These are phyloP conservation scores for Linum usitatissimum DNA, from an alignment of 345 rosid species.

Conservation along the genomic window DNA sequence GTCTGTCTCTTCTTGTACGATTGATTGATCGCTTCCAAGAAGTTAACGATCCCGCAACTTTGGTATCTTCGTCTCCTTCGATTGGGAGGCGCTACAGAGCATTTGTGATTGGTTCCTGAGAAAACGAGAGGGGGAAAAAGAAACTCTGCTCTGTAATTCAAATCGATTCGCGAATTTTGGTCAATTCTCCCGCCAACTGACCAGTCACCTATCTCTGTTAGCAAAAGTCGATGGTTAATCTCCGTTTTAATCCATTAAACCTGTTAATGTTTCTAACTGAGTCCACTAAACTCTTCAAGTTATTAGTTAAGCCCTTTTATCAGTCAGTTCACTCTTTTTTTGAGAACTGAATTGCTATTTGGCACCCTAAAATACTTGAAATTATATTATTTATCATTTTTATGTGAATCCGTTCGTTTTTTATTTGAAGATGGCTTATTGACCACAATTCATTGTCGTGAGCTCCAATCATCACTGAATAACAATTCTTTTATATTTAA, in stretches of 20 bases:
- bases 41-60: slow-evolving; percentile 2
- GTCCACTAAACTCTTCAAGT: no score
- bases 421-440: no score
- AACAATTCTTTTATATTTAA: no score
- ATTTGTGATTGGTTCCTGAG: slow-evolving; percentile 11
- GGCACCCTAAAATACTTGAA: no score
- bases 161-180: background rate
- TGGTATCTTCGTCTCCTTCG: slow-evolving; percentile 14
- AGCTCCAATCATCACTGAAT: no score
- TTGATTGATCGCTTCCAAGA: background rate
- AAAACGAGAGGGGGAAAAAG: slow-evolving; percentile 5
- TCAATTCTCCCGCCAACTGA: slow-evolving; percentile 14
- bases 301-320: no score
- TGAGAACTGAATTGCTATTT: no score
- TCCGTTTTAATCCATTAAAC: background rate
- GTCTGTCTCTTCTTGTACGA: background rate
- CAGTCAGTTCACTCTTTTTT: no score
- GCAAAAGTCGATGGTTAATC: background rate
- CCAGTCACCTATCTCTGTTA: background rate
- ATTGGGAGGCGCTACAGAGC: background rate
- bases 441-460: no score
- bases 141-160: no score
- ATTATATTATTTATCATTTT: no score
- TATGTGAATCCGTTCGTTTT: no score
- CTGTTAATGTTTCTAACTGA: background rate